Percentiles rank a stretch among this genome's conserved stretches.
Conservation (phyloP, 176 grass and related monocot species). For the Tuctoria greenei region DNA sequence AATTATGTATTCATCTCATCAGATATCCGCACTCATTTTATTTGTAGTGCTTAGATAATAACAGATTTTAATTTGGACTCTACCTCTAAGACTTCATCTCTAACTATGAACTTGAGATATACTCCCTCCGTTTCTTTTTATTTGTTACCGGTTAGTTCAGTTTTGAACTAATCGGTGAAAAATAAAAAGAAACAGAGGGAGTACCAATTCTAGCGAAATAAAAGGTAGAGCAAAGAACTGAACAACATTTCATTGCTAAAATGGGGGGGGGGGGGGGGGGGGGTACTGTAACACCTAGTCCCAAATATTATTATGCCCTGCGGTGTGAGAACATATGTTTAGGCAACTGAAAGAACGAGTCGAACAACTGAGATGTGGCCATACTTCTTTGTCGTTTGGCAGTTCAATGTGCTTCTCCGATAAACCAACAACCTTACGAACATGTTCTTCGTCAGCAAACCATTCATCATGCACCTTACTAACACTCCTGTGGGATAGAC, state of each 20-base stretch:
- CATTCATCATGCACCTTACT: constrained; percentile 99
- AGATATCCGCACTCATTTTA: no score
- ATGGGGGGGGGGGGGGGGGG: no score
- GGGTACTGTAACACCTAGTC: neutral
- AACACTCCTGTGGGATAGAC: constrained; percentile 66
- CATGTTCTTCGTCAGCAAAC: constrained; percentile 97
- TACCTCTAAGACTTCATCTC: neutral
- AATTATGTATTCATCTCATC: no score
- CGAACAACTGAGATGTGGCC: constrained; percentile 28
- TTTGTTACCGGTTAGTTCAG: no score
- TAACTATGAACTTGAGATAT: neutral
- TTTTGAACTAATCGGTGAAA: no score
- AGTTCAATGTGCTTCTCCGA: constrained; percentile 60
- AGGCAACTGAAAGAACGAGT: no score
- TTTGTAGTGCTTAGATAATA: no score
- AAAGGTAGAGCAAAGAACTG: neutral
- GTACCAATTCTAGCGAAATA: neutral
- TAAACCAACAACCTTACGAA: constrained; percentile 87
- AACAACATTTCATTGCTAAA: neutral
- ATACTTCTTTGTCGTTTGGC: constrained; percentile 83
- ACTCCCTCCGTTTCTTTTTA: no score
- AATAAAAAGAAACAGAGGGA: no score
- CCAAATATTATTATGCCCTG: no score
- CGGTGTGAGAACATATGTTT: no score
- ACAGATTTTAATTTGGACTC: no score